Conservation (phyloP, 805 yeast genomes). For the Cyberlindnera maritima region DNA sequence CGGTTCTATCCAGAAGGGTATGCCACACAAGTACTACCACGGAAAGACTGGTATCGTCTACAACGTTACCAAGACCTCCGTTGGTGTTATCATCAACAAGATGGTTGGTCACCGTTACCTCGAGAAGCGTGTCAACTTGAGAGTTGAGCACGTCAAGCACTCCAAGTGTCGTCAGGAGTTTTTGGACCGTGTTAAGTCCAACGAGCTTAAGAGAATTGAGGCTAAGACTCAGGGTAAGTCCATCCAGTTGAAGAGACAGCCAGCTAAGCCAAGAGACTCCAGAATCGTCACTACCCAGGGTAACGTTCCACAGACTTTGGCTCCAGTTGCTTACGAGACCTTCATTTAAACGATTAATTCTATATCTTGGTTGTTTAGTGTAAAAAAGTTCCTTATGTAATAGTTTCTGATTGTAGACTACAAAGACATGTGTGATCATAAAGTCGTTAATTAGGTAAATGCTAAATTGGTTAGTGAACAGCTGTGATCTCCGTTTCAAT, state of each 20-base stretch:
- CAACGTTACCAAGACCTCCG: constrained; percentile 98
- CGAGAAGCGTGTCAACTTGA: constrained; percentile 97
- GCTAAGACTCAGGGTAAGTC: constrained; percentile 93
- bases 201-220: constrained; percentile 89
- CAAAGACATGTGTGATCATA: not conserved
- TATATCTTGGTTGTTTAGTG: constrained; percentile 26
- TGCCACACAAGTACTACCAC: constrained; percentile 99
- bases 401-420: constrained; percentile 2
- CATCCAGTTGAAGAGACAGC: constrained; percentile 95
- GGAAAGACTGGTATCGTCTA: constrained; percentile 99
- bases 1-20: constrained; percentile 99
- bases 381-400: constrained; percentile 20
- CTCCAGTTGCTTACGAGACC: constrained; percentile 99
- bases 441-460: not conserved
- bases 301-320: constrained; percentile 92
- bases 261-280: constrained; percentile 95
- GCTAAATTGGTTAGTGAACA: not conserved
- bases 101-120: constrained; percentile 98
- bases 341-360: constrained; percentile 67
- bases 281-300: constrained; percentile 79
- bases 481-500: constrained; percentile 11
- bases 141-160: constrained; percentile 99
- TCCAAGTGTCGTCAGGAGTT: constrained; percentile 99
- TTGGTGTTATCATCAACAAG: constrained; percentile 98
- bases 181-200: constrained; percentile 96